Evolutionary conservation across 2,329 filamentous ascomycete species (phyloP), one percentile per base, ranked within the genome.

Genomic region (Trichoderma endophyticum): DNA sequence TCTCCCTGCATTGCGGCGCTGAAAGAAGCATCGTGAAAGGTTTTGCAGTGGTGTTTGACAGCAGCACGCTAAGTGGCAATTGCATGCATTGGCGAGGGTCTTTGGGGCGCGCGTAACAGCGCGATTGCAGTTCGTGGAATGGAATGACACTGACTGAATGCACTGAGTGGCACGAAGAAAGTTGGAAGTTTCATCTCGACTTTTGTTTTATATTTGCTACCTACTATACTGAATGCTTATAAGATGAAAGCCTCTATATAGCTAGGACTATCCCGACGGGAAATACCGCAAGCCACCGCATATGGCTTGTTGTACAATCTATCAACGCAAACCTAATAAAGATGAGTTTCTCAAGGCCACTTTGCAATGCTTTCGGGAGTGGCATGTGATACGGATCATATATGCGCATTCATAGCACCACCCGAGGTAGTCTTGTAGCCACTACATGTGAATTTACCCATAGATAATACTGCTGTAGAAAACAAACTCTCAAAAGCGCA

Each of bases 1-100:
- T 60, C 65, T 68, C 65, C 65, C 65, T 68, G 65, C 65, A 48
- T 68, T 39, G 15, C 15, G 30, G 48, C 43, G 21, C 39, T 18
- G 39, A 54, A 65, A 32, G 6, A 51, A 51, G 28, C 26, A 68
- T 68, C 65, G 54, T 68, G 54, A 68, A 68, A 11, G 24, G 34
- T 26, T 32, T 34, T 48, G 43, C 43, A 48, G 43, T 66, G 30
- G 63, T 66, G 43, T 66, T 66, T 56, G 30, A 51, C 43, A 12
- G 43, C 43, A 51, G 43, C 43, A 21, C 43, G 43, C 43, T 48
- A 48, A 48, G 18, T 12, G 9, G 43, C n/a, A 12, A 21, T 21
- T 51, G 43, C 43, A 51, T 51, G 43, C n/a, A 24, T 51, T 51
- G 43, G 43, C 43, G n/a, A 51, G 8, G 43, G n/a, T 5, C 43